Conservation (phyloP, 192 early-diverging fungal species). For the Coemansia sp. region DNA sequence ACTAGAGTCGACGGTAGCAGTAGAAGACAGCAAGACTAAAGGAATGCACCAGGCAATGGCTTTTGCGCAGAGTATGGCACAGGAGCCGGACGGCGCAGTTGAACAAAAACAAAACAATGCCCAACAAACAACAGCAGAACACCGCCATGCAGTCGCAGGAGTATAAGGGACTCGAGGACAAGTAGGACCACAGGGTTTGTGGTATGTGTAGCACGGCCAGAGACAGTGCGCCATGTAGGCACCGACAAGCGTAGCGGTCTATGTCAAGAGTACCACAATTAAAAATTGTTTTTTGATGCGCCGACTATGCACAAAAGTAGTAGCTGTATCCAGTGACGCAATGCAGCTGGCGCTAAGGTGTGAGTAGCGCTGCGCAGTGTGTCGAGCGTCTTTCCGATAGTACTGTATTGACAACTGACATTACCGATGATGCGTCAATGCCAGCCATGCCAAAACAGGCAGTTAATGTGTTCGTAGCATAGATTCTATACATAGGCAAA, state of each 20-base stretch:
- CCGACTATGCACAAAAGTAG: too few relatives aligned
- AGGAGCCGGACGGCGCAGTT: constrained; percentile 65
- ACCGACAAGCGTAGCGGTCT: constrained; percentile 67
- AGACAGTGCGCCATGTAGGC: constrained; percentile 55
- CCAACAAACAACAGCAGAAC: constrained; percentile 53
- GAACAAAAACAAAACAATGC: constrained; percentile 59
- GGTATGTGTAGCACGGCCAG: constrained; percentile 55
- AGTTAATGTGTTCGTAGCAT: too few relatives aligned
- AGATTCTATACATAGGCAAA: too few relatives aligned
- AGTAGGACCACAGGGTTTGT: constrained; percentile 59
- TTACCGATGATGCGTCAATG: too few relatives aligned
- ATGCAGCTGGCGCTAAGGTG: too few relatives aligned
- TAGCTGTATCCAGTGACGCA: too few relatives aligned
- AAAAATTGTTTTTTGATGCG: too few relatives aligned
- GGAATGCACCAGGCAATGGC: constrained; percentile 19
- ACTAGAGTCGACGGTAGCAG: constrained; percentile 7
- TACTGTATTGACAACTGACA: too few relatives aligned
- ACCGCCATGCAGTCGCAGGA: constrained; percentile 60
- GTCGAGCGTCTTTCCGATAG: too few relatives aligned
- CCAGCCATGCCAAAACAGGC: too few relatives aligned
- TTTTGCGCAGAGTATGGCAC: constrained; percentile 43
- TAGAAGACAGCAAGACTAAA: not conserved
- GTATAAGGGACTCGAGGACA: constrained; percentile 62
- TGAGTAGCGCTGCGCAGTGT: too few relatives aligned
- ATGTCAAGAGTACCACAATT: constrained; percentile 60